Evolutionary conservation across 768 basidiomycete genomes (phyloP), one percentile per base, ranked within the genome.

Genomic region (Tulasnella sp.): DNA sequence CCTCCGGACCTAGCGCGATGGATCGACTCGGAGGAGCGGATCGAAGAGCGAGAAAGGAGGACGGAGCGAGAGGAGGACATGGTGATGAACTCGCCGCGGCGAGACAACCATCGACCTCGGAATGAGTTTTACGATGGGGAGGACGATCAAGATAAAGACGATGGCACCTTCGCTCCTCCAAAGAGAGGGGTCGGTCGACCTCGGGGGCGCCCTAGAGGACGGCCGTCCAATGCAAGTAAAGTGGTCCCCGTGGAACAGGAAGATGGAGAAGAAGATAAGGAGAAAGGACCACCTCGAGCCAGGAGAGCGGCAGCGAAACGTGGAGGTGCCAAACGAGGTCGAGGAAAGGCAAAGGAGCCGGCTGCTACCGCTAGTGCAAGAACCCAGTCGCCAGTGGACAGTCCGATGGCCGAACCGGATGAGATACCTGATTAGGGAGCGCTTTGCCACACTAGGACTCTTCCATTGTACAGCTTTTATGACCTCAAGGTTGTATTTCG

Each of bases 1-100:
- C 94, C 96, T 2, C 93, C 93, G 0, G 86, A 93, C 65, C 73
- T 99, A 15, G 84, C 83, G 62, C 85, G 81, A 1, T 77, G 88
- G 66, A 70, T 93, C 27, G 81, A 77, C 3, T 71, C 72, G 15
- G 85, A 84, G 42, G 85, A 87, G 66, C 81, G 77, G 66, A 81
- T 81, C 53, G 87, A 87, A 61, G 88, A 88, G 19, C 54, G 41
- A 5, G 54, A 56, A 12, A 34, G 45, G 19, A 43, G 44, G 11
- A 34, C 38, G 10, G 54, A 56, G 21, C 54, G 54, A 63, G 72
- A 69, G 31, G 59, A 57, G 68, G 82, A 67, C 72, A 72, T 79
- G 8, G 80, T 78, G 2, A 84, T 84, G 66, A 70, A 68, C 29
- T 72, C 84, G 60, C 67, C 67, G 7, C 31, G 30, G 27, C 17